Evolutionary conservation across 148 eudicot species (phyloP).

Genomic region (Camellia sinensis): DNA sequence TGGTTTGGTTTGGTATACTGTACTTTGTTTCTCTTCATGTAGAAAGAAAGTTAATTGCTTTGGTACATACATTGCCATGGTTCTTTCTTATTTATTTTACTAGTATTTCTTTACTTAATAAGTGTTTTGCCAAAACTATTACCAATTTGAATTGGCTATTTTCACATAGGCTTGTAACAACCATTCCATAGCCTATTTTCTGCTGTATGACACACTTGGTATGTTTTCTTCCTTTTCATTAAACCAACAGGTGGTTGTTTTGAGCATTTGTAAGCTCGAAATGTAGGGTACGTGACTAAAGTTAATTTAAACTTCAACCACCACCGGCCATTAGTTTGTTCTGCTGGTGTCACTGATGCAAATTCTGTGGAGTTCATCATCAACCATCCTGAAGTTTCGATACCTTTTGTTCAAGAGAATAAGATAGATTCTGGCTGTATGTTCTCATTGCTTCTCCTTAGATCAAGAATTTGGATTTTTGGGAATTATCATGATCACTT

Average conservation of each 20-base stretch:
- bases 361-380: constrained; percentile 93
- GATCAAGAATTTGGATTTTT: not conserved
- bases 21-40: not conserved
- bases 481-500: not conserved
- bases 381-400: constrained; percentile 88
- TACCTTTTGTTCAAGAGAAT: constrained; percentile 82
- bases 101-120: too few species aligned
- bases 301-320: not conserved
- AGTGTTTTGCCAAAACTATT: not conserved
- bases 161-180: constrained; percentile 80
- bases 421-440: constrained; percentile 62
- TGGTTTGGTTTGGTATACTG: too few species aligned
- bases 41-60: too few species aligned
- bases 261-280: not conserved
- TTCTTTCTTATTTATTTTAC: too few species aligned
- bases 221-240: constrained; percentile 81
- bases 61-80: too few species aligned
- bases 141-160: too few species aligned
- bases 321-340: not conserved
- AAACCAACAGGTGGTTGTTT: not conserved
- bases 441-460: constrained; percentile 4
- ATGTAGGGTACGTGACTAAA: too few species aligned
- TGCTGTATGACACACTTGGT: constrained; percentile 22
- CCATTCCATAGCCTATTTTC: constrained; percentile 77
- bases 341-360: constrained; percentile 44